A percentile compares a stretch with the other conserved stretches of the same genome.
phyloP scores from a whole-genome alignment of 1,139 yeast genomes.

The Neolecta irregularis region DNA sequence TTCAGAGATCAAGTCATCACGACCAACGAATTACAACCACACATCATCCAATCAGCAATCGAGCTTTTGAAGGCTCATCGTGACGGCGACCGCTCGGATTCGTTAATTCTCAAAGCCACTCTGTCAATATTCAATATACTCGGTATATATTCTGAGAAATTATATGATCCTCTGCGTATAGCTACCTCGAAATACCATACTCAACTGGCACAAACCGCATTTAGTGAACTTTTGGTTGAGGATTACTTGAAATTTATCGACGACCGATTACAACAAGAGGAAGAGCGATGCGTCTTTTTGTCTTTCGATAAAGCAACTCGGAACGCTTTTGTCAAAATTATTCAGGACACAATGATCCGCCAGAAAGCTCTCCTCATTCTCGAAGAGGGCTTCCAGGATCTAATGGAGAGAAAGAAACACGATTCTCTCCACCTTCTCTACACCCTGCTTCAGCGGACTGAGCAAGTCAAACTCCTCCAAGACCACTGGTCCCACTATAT shows the following conservation, averaged over 20 bases:
- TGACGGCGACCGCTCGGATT: too few relatives aligned
- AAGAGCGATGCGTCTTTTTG: background rate
- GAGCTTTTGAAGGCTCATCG: too few relatives aligned
- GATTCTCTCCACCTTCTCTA: conserved; percentile 1
- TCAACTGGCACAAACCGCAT: background rate
- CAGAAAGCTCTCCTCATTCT: conserved; percentile 1
- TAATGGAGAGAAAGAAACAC: background rate
- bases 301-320: conserved; percentile 2
- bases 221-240: background rate
- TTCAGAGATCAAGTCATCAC: too few relatives aligned
- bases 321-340: conserved; percentile 1
- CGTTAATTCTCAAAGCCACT: too few relatives aligned
- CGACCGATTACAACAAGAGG: background rate
- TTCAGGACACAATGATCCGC: background rate
- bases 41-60: too few relatives aligned
- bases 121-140: too few relatives aligned
- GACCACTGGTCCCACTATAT: conserved; percentile 1
- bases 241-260: conserved; percentile 1
- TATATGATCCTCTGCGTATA: too few relatives aligned
- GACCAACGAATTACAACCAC: too few relatives aligned
- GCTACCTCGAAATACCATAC: conserved; percentile 1
- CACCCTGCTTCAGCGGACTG: background rate
- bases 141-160: too few relatives aligned
- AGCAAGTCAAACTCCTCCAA: background rate
- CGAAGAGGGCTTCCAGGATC: background rate